phyloP scores from a whole-genome alignment of 108 stramenopile genomes.

The Skeletonema potamos region DNA sequence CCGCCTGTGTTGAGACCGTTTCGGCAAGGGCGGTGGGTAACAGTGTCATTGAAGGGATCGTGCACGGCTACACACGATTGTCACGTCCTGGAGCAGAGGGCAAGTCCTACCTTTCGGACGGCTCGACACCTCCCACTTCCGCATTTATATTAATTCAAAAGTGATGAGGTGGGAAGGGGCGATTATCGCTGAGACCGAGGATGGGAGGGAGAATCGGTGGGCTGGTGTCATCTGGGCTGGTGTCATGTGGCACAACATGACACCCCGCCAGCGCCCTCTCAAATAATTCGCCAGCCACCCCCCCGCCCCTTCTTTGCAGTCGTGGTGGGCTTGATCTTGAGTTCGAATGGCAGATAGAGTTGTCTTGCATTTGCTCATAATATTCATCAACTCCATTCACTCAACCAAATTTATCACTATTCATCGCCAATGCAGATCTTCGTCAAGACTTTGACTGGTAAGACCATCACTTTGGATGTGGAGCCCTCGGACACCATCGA shows the following conservation, averaged over 20 bases:
- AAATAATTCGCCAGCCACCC: background rate
- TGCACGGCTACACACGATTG: background rate
- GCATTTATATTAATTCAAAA: too few species aligned
- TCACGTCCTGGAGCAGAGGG: too few species aligned
- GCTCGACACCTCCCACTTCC: too few species aligned
- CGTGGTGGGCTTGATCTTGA: background rate
- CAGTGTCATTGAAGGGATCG: background rate
- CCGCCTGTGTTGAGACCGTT: background rate
- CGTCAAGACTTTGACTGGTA: constrained; percentile 62
- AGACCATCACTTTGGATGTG: constrained; percentile 77
- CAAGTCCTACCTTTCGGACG: background rate
- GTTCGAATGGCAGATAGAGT: background rate
- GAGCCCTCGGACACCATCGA: constrained; percentile 82
- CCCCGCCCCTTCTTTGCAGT: background rate
- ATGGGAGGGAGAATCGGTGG: background rate
- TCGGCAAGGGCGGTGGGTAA: background rate
- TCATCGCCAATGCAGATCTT: constrained; percentile 41
- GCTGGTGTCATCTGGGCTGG: background rate
- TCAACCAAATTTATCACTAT: background rate
- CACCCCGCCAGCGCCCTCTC: background rate
- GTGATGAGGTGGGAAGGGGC: too few species aligned
- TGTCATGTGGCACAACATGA: background rate
- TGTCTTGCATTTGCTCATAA: background rate
- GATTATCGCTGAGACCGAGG: too few species aligned
- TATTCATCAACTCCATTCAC: background rate